phyloP scores from a whole-genome alignment of 2,329 filamentous ascomycete species.

The Alternaria alternata region DNA sequence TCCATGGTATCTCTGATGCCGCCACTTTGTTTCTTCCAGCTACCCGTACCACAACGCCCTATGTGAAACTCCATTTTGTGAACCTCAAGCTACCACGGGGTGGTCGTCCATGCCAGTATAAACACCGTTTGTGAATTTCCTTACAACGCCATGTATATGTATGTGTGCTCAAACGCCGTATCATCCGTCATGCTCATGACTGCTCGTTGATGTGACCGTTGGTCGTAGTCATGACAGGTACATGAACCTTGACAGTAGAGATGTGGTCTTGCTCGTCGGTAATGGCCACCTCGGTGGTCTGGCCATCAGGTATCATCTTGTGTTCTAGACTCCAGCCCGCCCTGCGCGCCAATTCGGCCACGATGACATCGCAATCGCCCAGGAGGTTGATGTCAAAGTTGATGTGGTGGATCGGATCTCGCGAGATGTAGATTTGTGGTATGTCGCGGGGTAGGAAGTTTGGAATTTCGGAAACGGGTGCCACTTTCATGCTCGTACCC shows the following conservation, averaged over 20 bases:
- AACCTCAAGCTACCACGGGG: background rate
- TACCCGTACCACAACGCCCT: background rate
- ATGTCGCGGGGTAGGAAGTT: constrained; percentile 79
- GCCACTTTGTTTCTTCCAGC: background rate
- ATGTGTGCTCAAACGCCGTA: constrained; percentile 13
- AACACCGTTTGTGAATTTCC: constrained; percentile 16
- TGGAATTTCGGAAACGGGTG: constrained; percentile 91
- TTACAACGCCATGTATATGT: constrained; percentile 22
- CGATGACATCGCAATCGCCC: constrained; percentile 92
- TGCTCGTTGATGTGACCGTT: constrained; percentile 21
- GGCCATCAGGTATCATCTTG: constrained; percentile 78
- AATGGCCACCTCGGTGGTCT: constrained; percentile 65
- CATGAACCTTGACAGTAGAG: constrained; percentile 38
- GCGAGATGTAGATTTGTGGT: constrained; percentile 89
- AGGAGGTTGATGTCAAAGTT: constrained; percentile 96
- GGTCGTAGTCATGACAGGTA: constrained; percentile 24
- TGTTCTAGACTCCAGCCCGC: constrained; percentile 83
- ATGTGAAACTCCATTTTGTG: background rate
- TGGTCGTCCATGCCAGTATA: background rate
- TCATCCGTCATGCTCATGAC: constrained; percentile 8
- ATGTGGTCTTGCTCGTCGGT: constrained; percentile 42
- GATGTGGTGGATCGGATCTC: constrained; percentile 83
- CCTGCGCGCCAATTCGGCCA: constrained; percentile 83
- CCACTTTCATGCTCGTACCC: constrained; percentile 94
- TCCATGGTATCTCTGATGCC: constrained; percentile 4